These are phyloP conservation scores for Dryas alaskensis DNA, from an alignment of 306 rosid genomes.

Conservation along the genomic window DNA sequence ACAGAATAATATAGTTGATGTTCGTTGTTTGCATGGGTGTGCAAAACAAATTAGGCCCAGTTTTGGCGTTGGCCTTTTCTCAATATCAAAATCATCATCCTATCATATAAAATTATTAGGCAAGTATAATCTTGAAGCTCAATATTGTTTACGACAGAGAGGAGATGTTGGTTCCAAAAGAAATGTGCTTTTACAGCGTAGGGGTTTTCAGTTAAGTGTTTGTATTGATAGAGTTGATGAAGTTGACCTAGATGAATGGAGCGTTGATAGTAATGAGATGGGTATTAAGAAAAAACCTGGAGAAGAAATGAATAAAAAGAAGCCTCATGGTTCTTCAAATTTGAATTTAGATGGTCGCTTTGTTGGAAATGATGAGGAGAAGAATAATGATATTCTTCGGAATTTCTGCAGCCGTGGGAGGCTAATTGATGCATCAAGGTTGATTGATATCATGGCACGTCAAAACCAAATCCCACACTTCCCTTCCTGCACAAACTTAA, in stretches of 20 bases:
- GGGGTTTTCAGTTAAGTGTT: slow-evolving; percentile 44
- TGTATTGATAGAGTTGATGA: slow-evolving; percentile 51
- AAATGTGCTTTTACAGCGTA: slow-evolving; percentile 26
- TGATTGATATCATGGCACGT: slow-evolving; percentile 75
- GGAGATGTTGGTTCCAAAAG: slow-evolving; percentile 30
- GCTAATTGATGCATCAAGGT: slow-evolving; percentile 54
- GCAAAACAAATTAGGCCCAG: slow-evolving; percentile 35
- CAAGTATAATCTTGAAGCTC: slow-evolving; percentile 22
- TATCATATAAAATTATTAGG: slow-evolving; percentile 1
- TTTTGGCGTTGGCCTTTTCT: slow-evolving; percentile 30
- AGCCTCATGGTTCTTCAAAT: slow-evolving; percentile 30
- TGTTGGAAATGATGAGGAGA: slow-evolving; percentile 49
- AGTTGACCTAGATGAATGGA: slow-evolving; percentile 39
- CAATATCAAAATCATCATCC: slow-evolving; percentile 16
- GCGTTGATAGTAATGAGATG: slow-evolving; percentile 26
- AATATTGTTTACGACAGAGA: slow-evolving; percentile 30
- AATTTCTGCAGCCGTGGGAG: slow-evolving; percentile 56
- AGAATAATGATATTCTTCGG: slow-evolving; percentile 61
- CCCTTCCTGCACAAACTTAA: slow-evolving; percentile 61
- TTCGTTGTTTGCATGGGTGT: slow-evolving; percentile 32
- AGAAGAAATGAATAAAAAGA: slow-evolving; percentile 35
- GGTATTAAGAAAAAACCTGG: slow-evolving; percentile 26
- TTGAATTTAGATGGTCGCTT: slow-evolving; percentile 46
- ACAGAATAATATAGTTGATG: slow-evolving; percentile 39
- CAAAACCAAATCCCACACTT: slow-evolving; percentile 70